Evolutionary conservation across 352 stramenopile genomes (phyloP), one percentile per base, ranked within the genome.

Genomic region (Phytopythium cucurbitacearum): DNA sequence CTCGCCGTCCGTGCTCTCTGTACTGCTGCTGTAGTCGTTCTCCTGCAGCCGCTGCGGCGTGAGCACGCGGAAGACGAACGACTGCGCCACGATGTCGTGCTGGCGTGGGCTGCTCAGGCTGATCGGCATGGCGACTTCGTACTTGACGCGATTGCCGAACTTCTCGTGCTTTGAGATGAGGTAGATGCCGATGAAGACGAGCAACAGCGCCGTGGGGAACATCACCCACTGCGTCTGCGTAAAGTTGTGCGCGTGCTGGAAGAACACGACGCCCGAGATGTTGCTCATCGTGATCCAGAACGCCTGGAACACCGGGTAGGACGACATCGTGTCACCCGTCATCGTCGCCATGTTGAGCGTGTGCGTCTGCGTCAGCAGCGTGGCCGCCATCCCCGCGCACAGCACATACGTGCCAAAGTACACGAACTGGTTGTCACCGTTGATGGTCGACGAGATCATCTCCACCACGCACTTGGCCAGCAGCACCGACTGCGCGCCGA

Each of bases 241-340:
- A 47, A 95, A 95, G 53, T 73, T 76, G 60, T 91, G 80, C 45
- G 80, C 76, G 52, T 95, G 82, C 65, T 95, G 82, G 67, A 92
- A 95, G 49, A 91, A 95, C 8, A 95, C 82, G 48, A 93, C 83
- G 41, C 85, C 82, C 35, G 79, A 88, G 56, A 95, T 89, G 74
- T 92, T 92, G 53, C 79, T 91, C 76, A 91, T 89, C 15, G 65
- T 85, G 62, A 95, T 95, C 83, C 82, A 95, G 55, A 93, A 95
- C 21, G 80, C 81, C 60, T 95, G 83, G 64, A 95, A 95, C 9
- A 95, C 81, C 0, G 85, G 85, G 57, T 89, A 93, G 12, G 80
- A 72, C 55, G 79, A 90, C 83, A 95, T 93, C 12, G 81, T 92
- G 59, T 95, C 85, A 15, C 82, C 82, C 21, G 59, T 69, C 83